These are phyloP conservation scores for Fragilaria radians DNA, from an alignment of 108 stramenopile species.

Conservation along the genomic window DNA sequence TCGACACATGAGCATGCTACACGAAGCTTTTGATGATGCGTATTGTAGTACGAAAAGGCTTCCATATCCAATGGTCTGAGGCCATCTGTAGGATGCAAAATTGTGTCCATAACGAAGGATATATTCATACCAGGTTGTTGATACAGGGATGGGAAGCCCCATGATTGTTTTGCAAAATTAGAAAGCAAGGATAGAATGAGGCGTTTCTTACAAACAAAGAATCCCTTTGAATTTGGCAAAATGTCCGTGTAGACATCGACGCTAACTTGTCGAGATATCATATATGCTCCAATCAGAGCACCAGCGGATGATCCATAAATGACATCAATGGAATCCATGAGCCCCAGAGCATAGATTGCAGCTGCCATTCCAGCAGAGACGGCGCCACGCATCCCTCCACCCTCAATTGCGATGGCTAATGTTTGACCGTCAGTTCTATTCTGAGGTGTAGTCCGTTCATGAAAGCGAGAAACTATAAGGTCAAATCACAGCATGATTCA, in stretches of 20 bases:
- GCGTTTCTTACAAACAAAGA: slow-evolving; percentile 59
- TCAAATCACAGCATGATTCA: slow-evolving; percentile 59
- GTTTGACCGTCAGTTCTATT: slow-evolving; percentile 30
- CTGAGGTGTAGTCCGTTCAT: slow-evolving; percentile 43
- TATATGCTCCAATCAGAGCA: slow-evolving; percentile 67
- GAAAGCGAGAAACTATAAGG: slow-evolving; percentile 44
- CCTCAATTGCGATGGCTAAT: slow-evolving; percentile 83
- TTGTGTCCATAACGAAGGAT: slow-evolving; percentile 62
- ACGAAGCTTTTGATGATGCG: slow-evolving; percentile 41
- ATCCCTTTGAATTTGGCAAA: slow-evolving; percentile 48
- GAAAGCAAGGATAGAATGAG: slow-evolving; percentile 20
- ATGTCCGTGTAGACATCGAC: slow-evolving; percentile 75
- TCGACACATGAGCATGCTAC: slow-evolving; percentile 53
- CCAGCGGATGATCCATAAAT: slow-evolving; percentile 79
- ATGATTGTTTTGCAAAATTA: neutral
- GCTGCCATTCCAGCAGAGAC: slow-evolving; percentile 77
- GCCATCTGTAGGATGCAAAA: slow-evolving; percentile 53
- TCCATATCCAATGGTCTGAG: slow-evolving; percentile 71
- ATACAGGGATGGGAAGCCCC: neutral
- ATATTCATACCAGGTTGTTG: slow-evolving; percentile 63
- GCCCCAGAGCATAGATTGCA: slow-evolving; percentile 64
- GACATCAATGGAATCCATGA: slow-evolving; percentile 61
- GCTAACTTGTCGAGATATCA: slow-evolving; percentile 69
- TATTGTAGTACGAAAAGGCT: slow-evolving; percentile 53
- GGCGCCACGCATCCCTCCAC: slow-evolving; percentile 76